Base-by-base conservation (phyloP, 495 filamentous ascomycete genomes). In the Tirmania nivea region DNA sequence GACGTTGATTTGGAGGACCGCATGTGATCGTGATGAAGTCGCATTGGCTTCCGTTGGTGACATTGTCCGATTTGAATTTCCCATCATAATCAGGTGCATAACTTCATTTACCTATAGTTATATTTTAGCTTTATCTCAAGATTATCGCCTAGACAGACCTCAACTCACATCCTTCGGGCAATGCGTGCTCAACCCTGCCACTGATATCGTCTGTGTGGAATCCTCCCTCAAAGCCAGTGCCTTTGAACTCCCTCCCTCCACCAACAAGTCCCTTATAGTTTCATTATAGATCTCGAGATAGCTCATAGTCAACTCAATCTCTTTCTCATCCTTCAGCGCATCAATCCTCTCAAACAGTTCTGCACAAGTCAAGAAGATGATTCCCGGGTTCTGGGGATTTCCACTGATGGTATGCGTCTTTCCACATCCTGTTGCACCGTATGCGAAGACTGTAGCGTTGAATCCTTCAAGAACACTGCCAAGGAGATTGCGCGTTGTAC, bases 241-340 rank as follows among this genome's bases (percentile, higher is more conserved):
- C 56, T 78, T 75, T 66, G 94, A 96, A 65, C 80, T 83, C 35
- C 81, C 84, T 25, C 84, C 83, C 5, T 84, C 82, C 17, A 93
- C 80, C 10, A 99, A 75, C 59, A 99, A 69, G 67, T 99, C 90
- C 42, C 90, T 83, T 56, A 99, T 99, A 0, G 89, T 96, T 67
- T 99, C 90, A 63, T 99, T 99, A 71, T 99, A 99, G 49, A 99
- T 99, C 64, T 99, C 90, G 14, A 99, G 76, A 66, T 96, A 99
- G 0, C 88, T 95, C 10, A 99, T 78, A 0, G 87, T 86, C 35
- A 99, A 67, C 61, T 95, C 87, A 16, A 86, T 89, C 14, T 79
- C 71, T 63, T 96, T 96, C 55, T 95, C 87, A 51, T 78, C 75
- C 39, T 78, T 79, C 39, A 83, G 69, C 39, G 95, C 92, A n/a